Percentiles rank a stretch among this genome's conserved stretches.
Conservation (phyloP, 192 early-diverging fungal genomes). For the Chytriomyces sp. region DNA sequence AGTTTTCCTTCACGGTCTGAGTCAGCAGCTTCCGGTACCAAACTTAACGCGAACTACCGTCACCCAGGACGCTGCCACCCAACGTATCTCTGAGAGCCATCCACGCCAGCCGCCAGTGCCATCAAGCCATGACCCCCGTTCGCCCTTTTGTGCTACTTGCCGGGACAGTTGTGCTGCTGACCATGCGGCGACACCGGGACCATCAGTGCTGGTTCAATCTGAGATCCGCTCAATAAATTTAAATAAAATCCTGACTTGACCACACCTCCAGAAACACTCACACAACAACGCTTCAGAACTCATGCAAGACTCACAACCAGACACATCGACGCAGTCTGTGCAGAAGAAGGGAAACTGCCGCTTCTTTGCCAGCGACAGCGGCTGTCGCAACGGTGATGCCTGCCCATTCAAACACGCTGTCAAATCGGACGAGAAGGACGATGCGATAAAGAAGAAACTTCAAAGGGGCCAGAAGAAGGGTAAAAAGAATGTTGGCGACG, state of each 20-base stretch:
- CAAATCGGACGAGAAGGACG: background rate
- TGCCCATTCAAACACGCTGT: conserved; percentile 16
- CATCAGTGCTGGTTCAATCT: background rate
- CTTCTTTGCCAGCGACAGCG: conserved; percentile 19
- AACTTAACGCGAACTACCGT: background rate
- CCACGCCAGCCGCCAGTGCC: background rate
- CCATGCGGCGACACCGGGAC: background rate
- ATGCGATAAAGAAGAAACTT: background rate
- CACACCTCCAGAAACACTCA: background rate
- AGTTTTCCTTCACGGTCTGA: background rate
- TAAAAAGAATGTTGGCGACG: background rate
- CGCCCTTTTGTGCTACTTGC: background rate
- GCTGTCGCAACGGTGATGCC: conserved; percentile 14
- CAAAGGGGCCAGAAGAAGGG: conserved; percentile 8
- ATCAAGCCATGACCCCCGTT: background rate
- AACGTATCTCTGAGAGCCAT: background rate
- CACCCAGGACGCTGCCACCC: background rate
- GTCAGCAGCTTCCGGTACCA: background rate
- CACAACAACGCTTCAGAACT: background rate
- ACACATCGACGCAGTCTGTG: background rate
- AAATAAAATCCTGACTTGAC: background rate
- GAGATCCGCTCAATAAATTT: background rate
- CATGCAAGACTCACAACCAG: background rate
- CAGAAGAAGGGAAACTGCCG: conserved; percentile 1
- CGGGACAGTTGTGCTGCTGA: background rate